phyloP scores from a whole-genome alignment of 352 stramenopile genomes.

The Phytophthora cryptogea region DNA sequence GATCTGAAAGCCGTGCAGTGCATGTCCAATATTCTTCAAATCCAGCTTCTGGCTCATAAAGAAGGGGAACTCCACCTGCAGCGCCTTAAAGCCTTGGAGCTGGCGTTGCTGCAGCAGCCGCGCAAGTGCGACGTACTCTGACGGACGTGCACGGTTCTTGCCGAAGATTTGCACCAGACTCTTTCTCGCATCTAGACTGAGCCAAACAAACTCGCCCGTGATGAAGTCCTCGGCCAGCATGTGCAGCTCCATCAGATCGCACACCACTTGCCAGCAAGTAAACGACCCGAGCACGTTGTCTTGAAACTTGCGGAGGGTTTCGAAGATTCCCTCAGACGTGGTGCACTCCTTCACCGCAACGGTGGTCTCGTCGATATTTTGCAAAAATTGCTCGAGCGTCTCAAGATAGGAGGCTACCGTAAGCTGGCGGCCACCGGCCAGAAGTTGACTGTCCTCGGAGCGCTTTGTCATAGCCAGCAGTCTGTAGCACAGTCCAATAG shows the following conservation, averaged over 20 bases:
- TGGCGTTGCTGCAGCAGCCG: constrained; percentile 78
- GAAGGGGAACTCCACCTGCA: constrained; percentile 79
- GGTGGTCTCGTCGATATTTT: constrained; percentile 65
- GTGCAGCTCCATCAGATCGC: constrained; percentile 78
- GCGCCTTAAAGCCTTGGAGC: constrained; percentile 78
- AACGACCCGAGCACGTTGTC: constrained; percentile 81
- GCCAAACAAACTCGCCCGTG: constrained; percentile 79
- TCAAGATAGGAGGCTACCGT: constrained; percentile 63
- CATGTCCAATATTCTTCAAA: constrained; percentile 84
- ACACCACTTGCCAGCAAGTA: constrained; percentile 87
- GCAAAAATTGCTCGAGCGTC: constrained; percentile 69
- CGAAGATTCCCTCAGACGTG: constrained; percentile 61
- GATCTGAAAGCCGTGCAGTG: constrained; percentile 78
- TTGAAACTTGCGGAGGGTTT: constrained; percentile 66
- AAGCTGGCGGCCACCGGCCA: constrained; percentile 66
- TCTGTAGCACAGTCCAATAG: constrained; percentile 18
- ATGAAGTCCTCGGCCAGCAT: constrained; percentile 60
- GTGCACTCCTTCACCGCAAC: constrained; percentile 54
- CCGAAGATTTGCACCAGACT: constrained; percentile 86
- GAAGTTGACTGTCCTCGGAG: constrained; percentile 44
- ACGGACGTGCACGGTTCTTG: constrained; percentile 69
- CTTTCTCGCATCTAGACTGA: constrained; percentile 76
- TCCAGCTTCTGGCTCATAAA: constrained; percentile 83
- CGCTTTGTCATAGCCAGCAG: constrained; percentile 61
- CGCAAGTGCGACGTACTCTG: constrained; percentile 68